Conservation (phyloP, 176 grass and related monocot species). For the Dendrocalamus sinicus region DNA sequence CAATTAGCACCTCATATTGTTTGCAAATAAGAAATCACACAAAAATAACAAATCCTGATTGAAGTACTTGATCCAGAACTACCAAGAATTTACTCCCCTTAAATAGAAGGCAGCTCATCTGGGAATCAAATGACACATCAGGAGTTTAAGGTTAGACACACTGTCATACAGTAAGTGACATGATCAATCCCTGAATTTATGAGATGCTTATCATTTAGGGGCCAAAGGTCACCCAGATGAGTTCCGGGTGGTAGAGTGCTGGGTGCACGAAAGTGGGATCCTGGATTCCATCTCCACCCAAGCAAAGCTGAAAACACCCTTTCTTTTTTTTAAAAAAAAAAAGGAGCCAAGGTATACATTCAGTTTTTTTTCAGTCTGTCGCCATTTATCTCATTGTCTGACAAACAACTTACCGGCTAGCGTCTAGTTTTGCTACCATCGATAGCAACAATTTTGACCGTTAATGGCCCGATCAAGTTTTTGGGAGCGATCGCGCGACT, state of each 20-base stretch:
- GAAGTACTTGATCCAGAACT: constrained; percentile 34
- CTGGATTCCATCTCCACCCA: no score
- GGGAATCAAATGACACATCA: neutral
- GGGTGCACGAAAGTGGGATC: no score
- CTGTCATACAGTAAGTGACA: neutral
- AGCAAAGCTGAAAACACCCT: no score
- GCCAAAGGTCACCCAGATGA: neutral
- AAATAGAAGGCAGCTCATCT: neutral
- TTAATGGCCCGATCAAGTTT: no score
- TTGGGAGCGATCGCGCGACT: no score
- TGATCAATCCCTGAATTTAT: neutral
- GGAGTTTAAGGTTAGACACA: neutral
- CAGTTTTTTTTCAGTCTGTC: neutral
- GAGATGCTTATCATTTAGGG: neutral
- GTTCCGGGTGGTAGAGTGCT: no score
- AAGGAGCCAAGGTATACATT: no score
- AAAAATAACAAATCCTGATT: constrained; percentile 25
- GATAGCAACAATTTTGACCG: constrained; percentile 55
- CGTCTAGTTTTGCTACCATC: constrained; percentile 33
- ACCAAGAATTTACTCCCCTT: neutral
- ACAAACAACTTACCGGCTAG: neutral
- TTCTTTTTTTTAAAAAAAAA: no score
- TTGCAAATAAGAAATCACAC: constrained; percentile 10
- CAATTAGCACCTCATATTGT: constrained; percentile 26
- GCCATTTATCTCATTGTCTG: constrained; percentile 2